phyloP scores from a whole-genome alignment of 306 rosid species.

The Acacia acuminata region DNA sequence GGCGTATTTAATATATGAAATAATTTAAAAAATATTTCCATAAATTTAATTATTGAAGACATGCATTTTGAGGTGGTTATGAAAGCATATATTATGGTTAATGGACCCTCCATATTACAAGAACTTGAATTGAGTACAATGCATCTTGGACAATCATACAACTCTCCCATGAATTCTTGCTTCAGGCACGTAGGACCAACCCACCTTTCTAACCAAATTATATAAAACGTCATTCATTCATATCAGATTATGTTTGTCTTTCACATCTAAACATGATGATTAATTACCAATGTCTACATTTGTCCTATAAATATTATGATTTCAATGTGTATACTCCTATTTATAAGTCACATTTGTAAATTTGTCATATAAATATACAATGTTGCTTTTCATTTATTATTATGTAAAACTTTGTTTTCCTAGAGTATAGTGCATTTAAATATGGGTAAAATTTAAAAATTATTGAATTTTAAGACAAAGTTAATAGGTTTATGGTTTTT shows the following conservation, averaged over 20 bases:
- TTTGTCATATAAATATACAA: no score
- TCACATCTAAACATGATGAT: background rate
- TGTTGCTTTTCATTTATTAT: no score
- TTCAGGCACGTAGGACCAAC: constrained; percentile 20
- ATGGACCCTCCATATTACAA: constrained; percentile 19
- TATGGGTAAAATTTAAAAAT: no score
- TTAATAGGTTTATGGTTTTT: no score
- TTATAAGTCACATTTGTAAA: no score
- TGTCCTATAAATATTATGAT: background rate
- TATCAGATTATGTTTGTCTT: background rate
- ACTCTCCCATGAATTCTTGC: constrained; percentile 1
- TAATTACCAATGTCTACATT: background rate
- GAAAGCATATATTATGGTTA: background rate
- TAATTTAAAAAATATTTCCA: background rate
- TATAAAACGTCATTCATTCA: background rate
- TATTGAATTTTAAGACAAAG: no score
- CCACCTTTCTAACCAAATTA: background rate
- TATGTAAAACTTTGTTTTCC: no score
- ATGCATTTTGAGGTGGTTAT: background rate
- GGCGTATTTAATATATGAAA: background rate
- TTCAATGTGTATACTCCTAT: background rate
- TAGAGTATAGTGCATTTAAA: no score
- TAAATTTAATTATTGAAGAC: background rate
- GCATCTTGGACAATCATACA: constrained; percentile 21
- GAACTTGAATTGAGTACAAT: background rate